A percentile compares a stretch with the other conserved stretches of the same genome.
Conservation (phyloP, 371 early-diverging fungal species). For the Coemansia sp. region DNA sequence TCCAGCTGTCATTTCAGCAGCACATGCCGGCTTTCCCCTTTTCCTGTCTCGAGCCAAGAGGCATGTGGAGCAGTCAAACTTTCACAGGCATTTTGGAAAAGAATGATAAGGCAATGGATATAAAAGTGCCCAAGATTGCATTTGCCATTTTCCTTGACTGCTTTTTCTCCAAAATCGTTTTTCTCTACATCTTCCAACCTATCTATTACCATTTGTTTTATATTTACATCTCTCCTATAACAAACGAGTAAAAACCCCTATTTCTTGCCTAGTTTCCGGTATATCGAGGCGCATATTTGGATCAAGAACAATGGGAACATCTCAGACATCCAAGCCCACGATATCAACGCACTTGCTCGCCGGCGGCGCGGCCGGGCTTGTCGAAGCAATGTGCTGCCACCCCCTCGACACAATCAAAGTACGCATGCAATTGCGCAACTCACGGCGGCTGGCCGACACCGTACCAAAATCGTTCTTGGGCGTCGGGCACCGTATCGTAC, state of each 20-base stretch:
- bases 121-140: neutral
- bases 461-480: constrained; percentile 66
- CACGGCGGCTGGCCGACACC: constrained; percentile 24
- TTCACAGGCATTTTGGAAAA: neutral
- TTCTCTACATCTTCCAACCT: neutral
- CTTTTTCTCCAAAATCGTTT: too few relatives aligned
- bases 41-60: neutral
- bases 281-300: neutral
- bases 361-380: constrained; percentile 92
- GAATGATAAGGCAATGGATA: neutral
- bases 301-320: neutral
- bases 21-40: neutral
- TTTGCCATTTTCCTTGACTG: neutral
- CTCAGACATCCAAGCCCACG: constrained; percentile 14
- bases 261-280: neutral
- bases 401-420: constrained; percentile 98
- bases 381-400: constrained; percentile 92
- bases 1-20: neutral
- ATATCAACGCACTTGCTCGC: constrained; percentile 71
- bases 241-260: too few relatives aligned
- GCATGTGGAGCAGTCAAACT: neutral
- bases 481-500: constrained; percentile 80
- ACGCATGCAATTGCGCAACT: constrained; percentile 82
- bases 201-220: neutral
- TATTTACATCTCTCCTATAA: neutral